Evolutionary conservation across 2,329 filamentous ascomycete genomes (phyloP).

Genomic region (Nothophoma quercina): DNA sequence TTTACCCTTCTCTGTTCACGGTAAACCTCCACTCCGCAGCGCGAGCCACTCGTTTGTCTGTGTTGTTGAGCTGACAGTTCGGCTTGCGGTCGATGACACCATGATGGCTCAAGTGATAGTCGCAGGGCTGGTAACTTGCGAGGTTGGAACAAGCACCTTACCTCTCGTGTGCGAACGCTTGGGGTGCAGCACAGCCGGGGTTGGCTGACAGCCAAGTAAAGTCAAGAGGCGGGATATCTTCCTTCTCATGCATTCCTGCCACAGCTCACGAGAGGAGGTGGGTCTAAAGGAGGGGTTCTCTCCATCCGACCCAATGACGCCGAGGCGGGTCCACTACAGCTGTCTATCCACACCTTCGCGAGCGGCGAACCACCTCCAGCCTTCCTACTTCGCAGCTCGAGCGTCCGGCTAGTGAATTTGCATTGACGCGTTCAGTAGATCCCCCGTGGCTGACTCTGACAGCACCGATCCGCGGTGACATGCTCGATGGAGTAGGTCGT

Average conservation of each 20-base stretch:
- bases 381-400: conserved; percentile 30
- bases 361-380: conserved; percentile 29
- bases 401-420: conserved; percentile 30
- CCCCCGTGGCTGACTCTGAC: conserved; percentile 26
- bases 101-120: not conserved
- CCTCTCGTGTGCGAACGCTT: conserved; percentile 7
- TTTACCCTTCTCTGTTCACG: conserved; percentile 1
- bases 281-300: conserved; percentile 34
- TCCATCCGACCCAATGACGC: conserved; percentile 31
- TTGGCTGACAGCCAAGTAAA: conserved; percentile 25
- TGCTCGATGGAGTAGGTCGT: conserved; percentile 33
- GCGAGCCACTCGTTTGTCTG: conserved; percentile 1
- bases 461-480: conserved; percentile 30
- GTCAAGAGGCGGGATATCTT: conserved; percentile 29
- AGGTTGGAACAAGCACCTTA: conserved; percentile 13
- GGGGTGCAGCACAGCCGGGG: conserved; percentile 5
- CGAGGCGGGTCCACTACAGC: conserved; percentile 17
- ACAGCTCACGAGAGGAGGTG: conserved; percentile 21
- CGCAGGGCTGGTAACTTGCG: not conserved
- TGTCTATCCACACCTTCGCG: conserved; percentile 12
- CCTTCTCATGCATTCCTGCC: conserved; percentile 14
- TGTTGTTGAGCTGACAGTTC: conserved; percentile 2
- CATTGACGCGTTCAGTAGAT: conserved; percentile 43
- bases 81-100: conserved; percentile 2
- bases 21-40: not conserved